These are phyloP conservation scores for Alternaria metachromatica DNA, from an alignment of 2,329 filamentous ascomycete species.

Conservation along the genomic window DNA sequence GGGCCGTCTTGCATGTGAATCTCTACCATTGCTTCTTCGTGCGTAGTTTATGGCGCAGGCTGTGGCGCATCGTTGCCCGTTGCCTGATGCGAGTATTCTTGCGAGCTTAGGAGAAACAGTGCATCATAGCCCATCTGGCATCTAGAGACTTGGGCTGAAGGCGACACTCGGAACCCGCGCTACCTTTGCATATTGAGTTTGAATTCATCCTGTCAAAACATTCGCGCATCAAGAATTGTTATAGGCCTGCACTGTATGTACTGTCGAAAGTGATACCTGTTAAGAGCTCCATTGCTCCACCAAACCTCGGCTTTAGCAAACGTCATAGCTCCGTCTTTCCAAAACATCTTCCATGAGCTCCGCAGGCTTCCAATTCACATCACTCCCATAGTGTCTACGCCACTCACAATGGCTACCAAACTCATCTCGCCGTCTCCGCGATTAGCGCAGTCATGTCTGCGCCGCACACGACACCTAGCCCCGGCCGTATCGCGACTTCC, in stretches of 20 bases:
- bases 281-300: slow-evolving; percentile 14
- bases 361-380: slow-evolving; percentile 7
- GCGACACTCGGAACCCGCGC: neutral
- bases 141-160: neutral
- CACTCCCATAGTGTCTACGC: slow-evolving; percentile 4
- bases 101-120: neutral
- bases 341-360: slow-evolving; percentile 8
- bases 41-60: neutral
- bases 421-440: slow-evolving; percentile 24
- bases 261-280: neutral
- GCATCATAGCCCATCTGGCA: neutral
- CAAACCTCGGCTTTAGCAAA: slow-evolving; percentile 31
- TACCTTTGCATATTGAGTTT: neutral
- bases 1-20: slow-evolving; percentile 14
- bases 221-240: neutral
- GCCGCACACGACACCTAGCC: slow-evolving; percentile 14
- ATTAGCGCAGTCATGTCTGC: slow-evolving; percentile 29
- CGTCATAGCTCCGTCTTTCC: slow-evolving; percentile 37
- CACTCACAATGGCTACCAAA: slow-evolving; percentile 36
- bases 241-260: neutral
- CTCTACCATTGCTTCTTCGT: neutral
- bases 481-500: slow-evolving; percentile 11
- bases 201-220: neutral
- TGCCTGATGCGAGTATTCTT: neutral
- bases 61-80: neutral